Evolutionary conservation across 495 filamentous ascomycete genomes (phyloP).

Genomic region (Penicillium maclennaniae): DNA sequence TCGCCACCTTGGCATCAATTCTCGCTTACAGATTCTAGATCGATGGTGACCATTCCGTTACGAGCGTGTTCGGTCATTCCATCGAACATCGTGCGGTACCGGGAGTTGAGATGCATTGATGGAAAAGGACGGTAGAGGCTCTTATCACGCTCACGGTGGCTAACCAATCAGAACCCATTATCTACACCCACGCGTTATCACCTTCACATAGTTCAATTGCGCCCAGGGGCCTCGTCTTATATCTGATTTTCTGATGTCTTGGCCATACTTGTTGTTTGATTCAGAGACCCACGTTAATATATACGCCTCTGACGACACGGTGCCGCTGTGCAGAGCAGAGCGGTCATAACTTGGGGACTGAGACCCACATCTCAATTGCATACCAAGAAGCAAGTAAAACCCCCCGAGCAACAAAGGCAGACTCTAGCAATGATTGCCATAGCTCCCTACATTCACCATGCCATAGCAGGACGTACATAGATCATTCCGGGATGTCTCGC

Average conservation of each 20-base stretch:
- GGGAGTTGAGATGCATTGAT: background rate
- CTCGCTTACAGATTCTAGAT: background rate
- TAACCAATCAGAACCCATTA: slow-evolving; percentile 10
- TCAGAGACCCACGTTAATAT: background rate
- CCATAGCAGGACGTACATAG: background rate
- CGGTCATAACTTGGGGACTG: background rate
- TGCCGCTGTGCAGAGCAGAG: background rate
- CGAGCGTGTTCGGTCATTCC: background rate
- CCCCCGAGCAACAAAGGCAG: background rate
- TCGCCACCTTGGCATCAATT: background rate
- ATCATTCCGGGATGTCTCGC: background rate
- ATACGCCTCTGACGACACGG: background rate
- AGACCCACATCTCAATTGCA: background rate
- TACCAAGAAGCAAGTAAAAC: background rate
- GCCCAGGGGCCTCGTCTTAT: background rate
- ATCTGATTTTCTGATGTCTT: background rate
- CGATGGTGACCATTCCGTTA: background rate
- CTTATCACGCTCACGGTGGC: slow-evolving; percentile 11
- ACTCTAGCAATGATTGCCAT: slow-evolving; percentile 4
- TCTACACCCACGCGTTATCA: background rate
- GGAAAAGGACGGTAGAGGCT: background rate
- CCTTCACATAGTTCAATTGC: background rate
- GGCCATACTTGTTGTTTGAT: background rate
- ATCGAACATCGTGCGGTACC: background rate
- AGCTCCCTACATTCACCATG: slow-evolving; percentile 4